These are phyloP conservation scores for Arabis hirsuta DNA, from an alignment of 345 rosid species.

Conservation along the genomic window DNA sequence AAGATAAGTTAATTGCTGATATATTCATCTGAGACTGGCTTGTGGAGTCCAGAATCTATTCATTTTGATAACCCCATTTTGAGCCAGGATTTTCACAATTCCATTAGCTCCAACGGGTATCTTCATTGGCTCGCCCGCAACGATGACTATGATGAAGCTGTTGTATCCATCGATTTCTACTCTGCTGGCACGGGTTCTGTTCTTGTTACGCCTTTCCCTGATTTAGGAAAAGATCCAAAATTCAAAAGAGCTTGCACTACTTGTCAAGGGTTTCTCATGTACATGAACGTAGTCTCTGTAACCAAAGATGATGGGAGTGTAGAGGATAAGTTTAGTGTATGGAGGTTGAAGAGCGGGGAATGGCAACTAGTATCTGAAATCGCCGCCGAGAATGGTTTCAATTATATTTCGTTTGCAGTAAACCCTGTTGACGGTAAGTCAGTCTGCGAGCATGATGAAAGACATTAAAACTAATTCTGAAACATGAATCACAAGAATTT, in stretches of 20 bases:
- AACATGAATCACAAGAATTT: too few species aligned
- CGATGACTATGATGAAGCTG: neutral
- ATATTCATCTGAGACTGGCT: constrained; percentile 5
- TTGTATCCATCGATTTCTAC: neutral
- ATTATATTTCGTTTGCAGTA: neutral
- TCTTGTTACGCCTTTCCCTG: constrained; percentile 4
- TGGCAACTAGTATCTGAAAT: neutral
- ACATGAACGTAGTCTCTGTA: neutral
- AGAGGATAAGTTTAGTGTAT: neutral
- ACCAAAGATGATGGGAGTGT: neutral
- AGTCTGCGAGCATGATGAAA: neutral
- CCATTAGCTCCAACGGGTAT: neutral
- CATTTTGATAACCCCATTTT: neutral
- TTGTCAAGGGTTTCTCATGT: neutral
- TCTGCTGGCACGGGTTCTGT: neutral
- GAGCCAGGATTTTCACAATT: neutral
- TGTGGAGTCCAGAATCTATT: neutral
- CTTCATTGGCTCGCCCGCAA: neutral
- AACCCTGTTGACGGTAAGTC: too few species aligned
- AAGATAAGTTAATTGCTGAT: neutral
- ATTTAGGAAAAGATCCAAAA: neutral
- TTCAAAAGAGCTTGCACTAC: neutral
- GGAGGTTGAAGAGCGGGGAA: neutral
- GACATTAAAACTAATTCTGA: too few species aligned
- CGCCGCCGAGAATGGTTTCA: neutral